Evolutionary conservation across 768 basidiomycete genomes (phyloP).

Genomic region (Megacollybia marginata): DNA sequence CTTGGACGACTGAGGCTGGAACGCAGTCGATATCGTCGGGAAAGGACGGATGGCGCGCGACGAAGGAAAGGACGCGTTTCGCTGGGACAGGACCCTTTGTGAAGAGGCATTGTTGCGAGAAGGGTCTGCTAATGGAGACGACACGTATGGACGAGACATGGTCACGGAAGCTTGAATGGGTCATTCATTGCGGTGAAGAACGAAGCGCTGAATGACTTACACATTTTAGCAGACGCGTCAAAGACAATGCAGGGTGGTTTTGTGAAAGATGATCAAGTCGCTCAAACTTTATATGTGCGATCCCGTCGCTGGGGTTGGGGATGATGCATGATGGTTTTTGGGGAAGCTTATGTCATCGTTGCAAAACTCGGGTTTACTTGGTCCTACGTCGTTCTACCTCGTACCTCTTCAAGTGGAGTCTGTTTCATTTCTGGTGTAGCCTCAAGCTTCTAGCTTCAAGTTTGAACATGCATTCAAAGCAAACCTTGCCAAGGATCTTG

Average conservation of each 20-base stretch:
- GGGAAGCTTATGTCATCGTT: too few relatives aligned
- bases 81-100: constrained; percentile 29
- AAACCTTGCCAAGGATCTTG: too few relatives aligned
- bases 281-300: too few relatives aligned
- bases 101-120: constrained; percentile 20
- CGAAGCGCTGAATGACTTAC: constrained; percentile 18
- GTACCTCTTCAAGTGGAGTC: too few relatives aligned
- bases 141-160: constrained; percentile 44
- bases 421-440: too few relatives aligned
- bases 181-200: neutral
- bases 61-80: constrained; percentile 49
- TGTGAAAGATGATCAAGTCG: neutral
- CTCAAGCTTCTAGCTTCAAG: too few relatives aligned
- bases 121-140: constrained; percentile 56
- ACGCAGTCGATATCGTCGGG: constrained; percentile 46
- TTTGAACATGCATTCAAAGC: too few relatives aligned
- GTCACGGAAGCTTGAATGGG: constrained; percentile 31
- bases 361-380: too few relatives aligned
- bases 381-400: too few relatives aligned
- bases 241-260: neutral
- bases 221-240: constrained; percentile 21
- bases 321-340: too few relatives aligned
- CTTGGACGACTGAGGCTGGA: constrained; percentile 25
- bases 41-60: constrained; percentile 80
- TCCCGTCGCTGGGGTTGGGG: too few relatives aligned